Evolutionary conservation across 345 rosid species (phyloP).

Genomic region (Gossypium herbaceum): DNA sequence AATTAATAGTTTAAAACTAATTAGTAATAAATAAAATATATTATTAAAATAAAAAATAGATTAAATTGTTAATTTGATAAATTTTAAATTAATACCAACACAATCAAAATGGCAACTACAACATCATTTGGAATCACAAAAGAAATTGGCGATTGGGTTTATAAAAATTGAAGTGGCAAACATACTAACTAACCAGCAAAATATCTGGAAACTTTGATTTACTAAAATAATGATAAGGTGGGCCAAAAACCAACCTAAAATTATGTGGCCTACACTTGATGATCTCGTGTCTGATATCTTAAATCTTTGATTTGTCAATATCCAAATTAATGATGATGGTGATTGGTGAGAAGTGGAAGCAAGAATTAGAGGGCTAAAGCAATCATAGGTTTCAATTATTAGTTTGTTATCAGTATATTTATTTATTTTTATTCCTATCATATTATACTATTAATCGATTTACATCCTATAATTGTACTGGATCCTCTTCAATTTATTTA

Average conservation of each 20-base stretch:
- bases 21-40: too few relatives aligned
- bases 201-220: background rate
- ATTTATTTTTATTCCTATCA: too few relatives aligned
- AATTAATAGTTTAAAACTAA: too few relatives aligned
- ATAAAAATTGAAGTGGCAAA: background rate
- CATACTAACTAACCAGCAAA: background rate
- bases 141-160: background rate
- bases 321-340: background rate
- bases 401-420: too few relatives aligned
- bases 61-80: too few relatives aligned
- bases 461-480: too few relatives aligned
- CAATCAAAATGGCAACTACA: too few relatives aligned
- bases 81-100: too few relatives aligned
- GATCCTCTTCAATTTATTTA: too few relatives aligned
- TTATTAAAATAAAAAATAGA: too few relatives aligned
- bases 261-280: background rate
- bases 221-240: background rate
- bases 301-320: background rate
- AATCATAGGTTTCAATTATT: background rate
- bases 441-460: too few relatives aligned
- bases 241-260: background rate
- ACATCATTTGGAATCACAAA: background rate
- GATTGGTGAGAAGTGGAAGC: constrained; percentile 26
- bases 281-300: background rate
- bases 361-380: constrained; percentile 4